phyloP scores from a whole-genome alignment of 805 yeast species.

The Debaryomyces castellii region DNA sequence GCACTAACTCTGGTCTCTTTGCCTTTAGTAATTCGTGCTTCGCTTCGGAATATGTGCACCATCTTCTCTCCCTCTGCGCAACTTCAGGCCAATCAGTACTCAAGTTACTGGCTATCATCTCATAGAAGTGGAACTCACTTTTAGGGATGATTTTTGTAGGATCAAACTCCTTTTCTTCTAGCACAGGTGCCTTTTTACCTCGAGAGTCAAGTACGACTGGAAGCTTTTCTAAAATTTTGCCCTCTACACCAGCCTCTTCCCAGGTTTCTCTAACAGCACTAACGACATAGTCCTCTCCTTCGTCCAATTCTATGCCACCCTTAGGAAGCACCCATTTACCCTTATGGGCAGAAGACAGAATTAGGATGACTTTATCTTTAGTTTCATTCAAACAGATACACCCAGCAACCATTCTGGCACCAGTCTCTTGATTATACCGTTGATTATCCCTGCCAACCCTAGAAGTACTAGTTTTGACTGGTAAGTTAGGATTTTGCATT shows the following conservation, averaged over 20 bases:
- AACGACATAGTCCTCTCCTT: constrained; percentile 43
- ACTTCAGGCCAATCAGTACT: constrained; percentile 76
- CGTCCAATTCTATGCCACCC: constrained; percentile 93
- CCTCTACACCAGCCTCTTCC: constrained; percentile 96
- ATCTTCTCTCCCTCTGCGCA: constrained; percentile 58
- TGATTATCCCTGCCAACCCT: constrained; percentile 62
- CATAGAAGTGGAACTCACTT: constrained; percentile 87
- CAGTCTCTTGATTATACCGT: constrained; percentile 55
- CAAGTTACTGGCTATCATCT: constrained; percentile 60
- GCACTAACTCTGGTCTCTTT: constrained; percentile 65
- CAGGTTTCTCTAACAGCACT: constrained; percentile 88
- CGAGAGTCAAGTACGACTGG: constrained; percentile 66
- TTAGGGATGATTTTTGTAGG: constrained; percentile 55
- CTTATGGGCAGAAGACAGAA: constrained; percentile 68
- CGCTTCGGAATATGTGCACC: constrained; percentile 76
- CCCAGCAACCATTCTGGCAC: constrained; percentile 92
- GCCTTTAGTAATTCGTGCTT: constrained; percentile 54
- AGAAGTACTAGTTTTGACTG: constrained; percentile 18
- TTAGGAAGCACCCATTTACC: constrained; percentile 89
- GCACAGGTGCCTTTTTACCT: constrained; percentile 38
- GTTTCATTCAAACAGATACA: constrained; percentile 68
- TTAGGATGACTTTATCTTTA: constrained; percentile 67
- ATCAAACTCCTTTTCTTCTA: constrained; percentile 28
- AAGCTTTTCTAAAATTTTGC: constrained; percentile 52
- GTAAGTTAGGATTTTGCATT: constrained; percentile 7